Evolutionary conservation across 2,329 filamentous ascomycete genomes (phyloP).

Genomic region (Albifimbria verrucaria): DNA sequence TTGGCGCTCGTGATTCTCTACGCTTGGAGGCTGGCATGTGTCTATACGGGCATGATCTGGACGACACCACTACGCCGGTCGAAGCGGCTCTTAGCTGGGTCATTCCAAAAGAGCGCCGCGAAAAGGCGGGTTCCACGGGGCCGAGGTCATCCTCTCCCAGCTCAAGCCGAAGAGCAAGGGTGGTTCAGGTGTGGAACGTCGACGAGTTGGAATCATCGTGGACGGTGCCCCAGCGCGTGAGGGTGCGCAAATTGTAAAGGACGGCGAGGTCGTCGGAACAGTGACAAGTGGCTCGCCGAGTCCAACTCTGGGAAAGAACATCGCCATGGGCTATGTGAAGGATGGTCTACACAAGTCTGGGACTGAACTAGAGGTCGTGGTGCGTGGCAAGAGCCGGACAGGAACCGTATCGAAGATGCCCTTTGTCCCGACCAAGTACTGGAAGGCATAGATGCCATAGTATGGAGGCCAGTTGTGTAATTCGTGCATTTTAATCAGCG

Average conservation of each 20-base stretch:
- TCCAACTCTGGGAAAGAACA: slow-evolving; percentile 82
- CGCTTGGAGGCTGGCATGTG: slow-evolving; percentile 97
- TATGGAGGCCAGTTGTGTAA: too few relatives aligned
- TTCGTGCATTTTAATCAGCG: too few relatives aligned
- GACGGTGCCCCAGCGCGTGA: slow-evolving; percentile 87
- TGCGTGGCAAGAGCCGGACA: slow-evolving; percentile 72
- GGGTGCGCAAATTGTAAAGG: slow-evolving; percentile 72
- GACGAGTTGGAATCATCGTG: slow-evolving; percentile 77
- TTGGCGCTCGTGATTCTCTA: slow-evolving; percentile 88
- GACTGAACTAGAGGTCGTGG: slow-evolving; percentile 73
- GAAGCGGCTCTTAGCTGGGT: slow-evolving; percentile 69
- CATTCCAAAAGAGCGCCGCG: slow-evolving; percentile 72
- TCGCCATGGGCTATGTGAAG: slow-evolving; percentile 91
- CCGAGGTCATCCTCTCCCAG: slow-evolving; percentile 72
- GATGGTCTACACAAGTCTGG: slow-evolving; percentile 80
- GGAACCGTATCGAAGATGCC: slow-evolving; percentile 85
- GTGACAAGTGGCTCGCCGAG: slow-evolving; percentile 90
- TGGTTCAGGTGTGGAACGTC: slow-evolving; percentile 63
- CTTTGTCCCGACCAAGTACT: slow-evolving; percentile 79
- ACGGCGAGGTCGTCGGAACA: slow-evolving; percentile 67
- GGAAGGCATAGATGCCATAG: too few relatives aligned
- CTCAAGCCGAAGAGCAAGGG: slow-evolving; percentile 71
- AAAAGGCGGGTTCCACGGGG: slow-evolving; percentile 76
- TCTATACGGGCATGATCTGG: slow-evolving; percentile 92
- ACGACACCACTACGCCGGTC: slow-evolving; percentile 66